Evolutionary conservation across 2,329 filamentous ascomycete genomes (phyloP), one percentile per base, ranked within the genome.

Genomic region (Apiospora aurea): DNA sequence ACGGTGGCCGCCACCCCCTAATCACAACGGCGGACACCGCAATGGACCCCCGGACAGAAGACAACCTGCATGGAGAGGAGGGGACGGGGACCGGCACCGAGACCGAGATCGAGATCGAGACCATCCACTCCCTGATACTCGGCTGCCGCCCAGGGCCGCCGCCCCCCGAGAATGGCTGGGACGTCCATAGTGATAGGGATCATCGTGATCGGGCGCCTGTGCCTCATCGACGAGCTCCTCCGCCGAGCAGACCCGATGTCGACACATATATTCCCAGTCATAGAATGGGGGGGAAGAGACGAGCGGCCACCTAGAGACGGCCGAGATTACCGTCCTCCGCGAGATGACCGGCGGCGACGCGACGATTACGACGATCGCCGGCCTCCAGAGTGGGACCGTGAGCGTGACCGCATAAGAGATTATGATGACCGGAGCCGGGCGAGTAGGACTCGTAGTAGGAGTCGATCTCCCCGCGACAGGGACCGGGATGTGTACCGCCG

Each of bases 31-130:
- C 46, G 76, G 68, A 73, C 76, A 75, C 71, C 74, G 77, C 53
- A 80, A 78, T 69, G 83, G 78, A 26, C 84, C 86, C 21, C 84
- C 85, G 14, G 74, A 77, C 21, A 70, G 66, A 21, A 83, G 87
- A 21, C 81, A 87, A 69, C 88, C 87, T 7, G 87, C 86, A 2
- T 90, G 88, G 88, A 84, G 86, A 66, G 81, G 87, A 70, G 87
- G 34, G 6, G 34, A 38, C 7, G 5, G 34, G 34, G 34, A 38
- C 34, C 34, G 34, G 7, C 5, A 38, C 34, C 34, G 34, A 38
- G 34, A 38, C 34, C 34, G 34, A 38, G 34, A 38, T 8, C 44
- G 44, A 6, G 44, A 47, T n/a, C 83, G 85, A 29, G 85, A 76
- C 7, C 77, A 78, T 61, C 77, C 78, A 47, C 79, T 76, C 3